Base-by-base conservation (phyloP, 148 eudicot species). In the Polygonum maritimum region DNA sequence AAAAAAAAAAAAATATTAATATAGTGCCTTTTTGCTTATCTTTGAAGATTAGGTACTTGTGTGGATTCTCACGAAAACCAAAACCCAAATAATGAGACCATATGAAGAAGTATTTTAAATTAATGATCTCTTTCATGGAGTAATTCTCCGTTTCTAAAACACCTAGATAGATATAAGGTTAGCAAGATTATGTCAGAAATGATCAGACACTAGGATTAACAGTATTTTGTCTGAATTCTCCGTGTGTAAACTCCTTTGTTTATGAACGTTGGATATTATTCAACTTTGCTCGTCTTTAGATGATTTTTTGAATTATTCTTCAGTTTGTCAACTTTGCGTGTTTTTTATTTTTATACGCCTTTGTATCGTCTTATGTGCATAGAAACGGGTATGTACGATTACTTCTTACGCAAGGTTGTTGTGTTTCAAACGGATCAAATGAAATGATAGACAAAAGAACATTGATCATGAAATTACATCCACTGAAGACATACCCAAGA, bases 31-130 rank as follows among this genome's bases (percentile, higher is more conserved):
- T 58, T 26, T 36, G 38, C 71, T 67, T 67, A 15, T 36, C 2
- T 36, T 67, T 36, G 71, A 67, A 67, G 71, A 67, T 67, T 67
- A 19, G 45, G n/a, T 45, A 16, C 35, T 60, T 22, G 67, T 60
- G 5, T 60, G 13, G 35, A 57, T 57, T 57, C 21, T 11, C 63
- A 57, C 63, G 8, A 57, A 22, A 57, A 19, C 31, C 35, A 19
- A 57, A 19, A 57, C 12, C 10, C 63, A 57, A 19, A 21, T 19
- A 55, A 57, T 57, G 63, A 19, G 21, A 26, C 31, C 4, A 21
- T 6, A 12, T 6, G 7, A 44, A 2, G 1, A 8, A 44, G 47
- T 44, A 44, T 44, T 44, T 44, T 44, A 44, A 44, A 44, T 44
- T 44, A 44, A 44, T 44, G 47, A 6, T 44, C 47, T 44, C 9